Evolutionary conservation across 2,329 filamentous ascomycete species (phyloP).

Genomic region (Venturia oleaginea): DNA sequence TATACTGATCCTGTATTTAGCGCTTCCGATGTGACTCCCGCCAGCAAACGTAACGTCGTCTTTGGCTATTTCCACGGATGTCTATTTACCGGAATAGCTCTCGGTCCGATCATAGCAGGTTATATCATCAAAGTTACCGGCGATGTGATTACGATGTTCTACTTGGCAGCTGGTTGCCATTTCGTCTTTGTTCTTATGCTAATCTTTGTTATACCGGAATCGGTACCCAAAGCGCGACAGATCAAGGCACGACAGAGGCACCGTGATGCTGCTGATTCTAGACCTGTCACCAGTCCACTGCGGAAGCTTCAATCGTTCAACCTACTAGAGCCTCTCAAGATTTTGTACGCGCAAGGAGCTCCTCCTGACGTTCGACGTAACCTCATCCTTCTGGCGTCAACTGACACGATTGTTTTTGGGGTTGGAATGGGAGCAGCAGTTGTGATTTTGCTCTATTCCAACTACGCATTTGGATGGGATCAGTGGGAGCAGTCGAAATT

Average conservation of each 20-base stretch:
- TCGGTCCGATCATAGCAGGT: conserved; percentile 75
- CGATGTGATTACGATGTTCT: conserved; percentile 72
- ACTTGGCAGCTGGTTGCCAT: conserved; percentile 65
- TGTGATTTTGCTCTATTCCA: conserved; percentile 77
- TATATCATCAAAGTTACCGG: conserved; percentile 70
- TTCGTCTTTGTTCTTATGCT: conserved; percentile 64
- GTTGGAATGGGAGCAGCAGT: conserved; percentile 71
- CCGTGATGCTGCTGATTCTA: conserved; percentile 26
- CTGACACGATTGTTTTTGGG: conserved; percentile 76
- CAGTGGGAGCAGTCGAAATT: conserved; percentile 72
- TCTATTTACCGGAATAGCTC: conserved; percentile 75
- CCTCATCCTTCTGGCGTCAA: conserved; percentile 65
- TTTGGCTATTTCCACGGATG: conserved; percentile 89
- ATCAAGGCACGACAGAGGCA: conserved; percentile 60
- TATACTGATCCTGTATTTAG: conserved; percentile 30
- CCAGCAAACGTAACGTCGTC: conserved; percentile 67
- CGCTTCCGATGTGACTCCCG: conserved; percentile 76
- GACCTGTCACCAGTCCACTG: conserved; percentile 33
- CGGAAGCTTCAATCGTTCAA: conserved; percentile 44
- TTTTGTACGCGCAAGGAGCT: conserved; percentile 61
- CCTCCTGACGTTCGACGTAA: conserved; percentile 61
- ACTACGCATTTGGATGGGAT: conserved; percentile 72
- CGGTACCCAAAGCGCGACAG: conserved; percentile 60
- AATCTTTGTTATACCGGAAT: conserved; percentile 69
- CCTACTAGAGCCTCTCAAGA: conserved; percentile 65